Base-by-base conservation (phyloP, 2,329 filamentous ascomycete species). In the Cladophialophora yegresii region DNA sequence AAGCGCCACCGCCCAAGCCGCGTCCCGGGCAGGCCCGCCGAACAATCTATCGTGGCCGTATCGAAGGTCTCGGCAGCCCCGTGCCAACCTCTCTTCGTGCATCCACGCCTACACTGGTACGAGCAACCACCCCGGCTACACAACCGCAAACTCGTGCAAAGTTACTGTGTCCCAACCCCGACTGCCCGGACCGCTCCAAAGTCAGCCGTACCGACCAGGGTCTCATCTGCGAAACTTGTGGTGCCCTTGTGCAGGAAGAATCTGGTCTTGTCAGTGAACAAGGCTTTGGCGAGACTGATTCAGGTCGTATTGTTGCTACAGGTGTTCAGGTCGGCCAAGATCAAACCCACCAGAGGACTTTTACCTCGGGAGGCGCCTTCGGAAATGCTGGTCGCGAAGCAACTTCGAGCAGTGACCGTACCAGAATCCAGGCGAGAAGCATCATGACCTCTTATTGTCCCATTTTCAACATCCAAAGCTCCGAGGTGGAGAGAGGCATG, bases 211-310 rank as follows among this genome's bases (percentile, higher is more conserved):
- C 80, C 71, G 79, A 80, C 62, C 78, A 78, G 16, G 75, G 80
- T 65, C 79, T 80, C 68, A 82, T 91, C 70, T 98, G 95, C 78
- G 86, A 87, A 66, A 89, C 86, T 54, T 98, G 95, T 77, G 93
- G 92, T 83, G 88, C 87, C 65, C 87, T 96, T 70, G 86, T 93
- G 62, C 89, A 90, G 71, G 90, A 96, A 74, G 66, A 70, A n/a
- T 88, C 87, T 74, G 92, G 96, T 73, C 96, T 98, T 67, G 93
- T 97, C 64, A 86, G 92, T 55, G 95, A 99, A 76, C 86, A 98
- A 67, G 89, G 89, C 23, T 99, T 98, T 73, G 92, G 92, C 69
- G 93, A 99, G 80, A 89, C 87, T 30, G 87, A 91, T 0, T 88
- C 87, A 36, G 95, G 95, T 72, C 92, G 91, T 55, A 93, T 93